phyloP scores from a whole-genome alignment of 768 basidiomycete species.

The Gelatoporia subvermispora region DNA sequence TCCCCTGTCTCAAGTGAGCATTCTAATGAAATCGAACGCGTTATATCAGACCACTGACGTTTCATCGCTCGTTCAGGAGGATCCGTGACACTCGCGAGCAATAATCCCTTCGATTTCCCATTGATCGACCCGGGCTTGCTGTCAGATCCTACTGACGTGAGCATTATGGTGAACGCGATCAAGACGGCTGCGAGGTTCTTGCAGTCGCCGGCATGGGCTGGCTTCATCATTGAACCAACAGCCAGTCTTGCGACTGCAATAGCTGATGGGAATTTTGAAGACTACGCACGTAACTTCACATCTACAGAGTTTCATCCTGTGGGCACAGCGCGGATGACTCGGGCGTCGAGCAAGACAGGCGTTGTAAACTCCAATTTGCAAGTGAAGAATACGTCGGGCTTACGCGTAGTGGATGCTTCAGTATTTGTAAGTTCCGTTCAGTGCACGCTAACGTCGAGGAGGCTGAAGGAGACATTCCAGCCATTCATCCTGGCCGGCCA shows the following conservation, averaged over 20 bases:
- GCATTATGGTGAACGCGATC: conserved; percentile 18
- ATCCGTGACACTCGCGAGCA: conserved; percentile 18
- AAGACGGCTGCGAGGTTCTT: conserved; percentile 3
- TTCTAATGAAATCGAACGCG: background rate
- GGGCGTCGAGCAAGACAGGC: conserved; percentile 12
- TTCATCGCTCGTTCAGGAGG: conserved; percentile 14
- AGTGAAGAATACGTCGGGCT: conserved; percentile 30
- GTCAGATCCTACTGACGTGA: conserved; percentile 20
- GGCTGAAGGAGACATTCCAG: background rate
- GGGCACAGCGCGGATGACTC: conserved; percentile 38
- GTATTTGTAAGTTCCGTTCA: conserved; percentile 12
- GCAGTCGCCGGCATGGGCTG: conserved; percentile 8
- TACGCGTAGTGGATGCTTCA: conserved; percentile 35
- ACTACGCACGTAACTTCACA: conserved; percentile 11
- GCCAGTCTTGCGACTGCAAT: conserved; percentile 1
- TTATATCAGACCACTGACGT: background rate
- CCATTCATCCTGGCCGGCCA: conserved; percentile 18
- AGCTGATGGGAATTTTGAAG: conserved; percentile 15
- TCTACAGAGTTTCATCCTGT: conserved; percentile 19
- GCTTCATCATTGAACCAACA: conserved; percentile 3
- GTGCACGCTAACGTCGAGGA: background rate
- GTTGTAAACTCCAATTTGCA: conserved; percentile 25
- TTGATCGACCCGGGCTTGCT: conserved; percentile 24
- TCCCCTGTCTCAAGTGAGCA: conserved; percentile 20
- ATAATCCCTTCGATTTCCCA: conserved; percentile 20